These are phyloP conservation scores for Hirschioporus abietinus DNA, from an alignment of 768 basidiomycete genomes.

Conservation along the genomic window DNA sequence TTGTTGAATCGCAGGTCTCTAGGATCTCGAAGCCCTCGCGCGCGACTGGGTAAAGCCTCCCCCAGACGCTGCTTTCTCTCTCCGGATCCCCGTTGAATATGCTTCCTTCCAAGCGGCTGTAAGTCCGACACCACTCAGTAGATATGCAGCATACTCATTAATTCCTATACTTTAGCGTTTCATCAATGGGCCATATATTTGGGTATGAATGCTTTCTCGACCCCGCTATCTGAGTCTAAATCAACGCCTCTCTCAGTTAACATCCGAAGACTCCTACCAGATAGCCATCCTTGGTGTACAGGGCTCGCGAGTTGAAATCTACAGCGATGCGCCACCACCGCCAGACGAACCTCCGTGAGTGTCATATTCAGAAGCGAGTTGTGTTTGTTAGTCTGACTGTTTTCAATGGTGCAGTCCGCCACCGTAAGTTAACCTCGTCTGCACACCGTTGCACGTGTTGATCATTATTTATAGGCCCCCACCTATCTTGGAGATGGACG, in stretches of 20 bases:
- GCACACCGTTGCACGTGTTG: constrained; percentile 8
- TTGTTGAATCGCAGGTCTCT: constrained; percentile 11
- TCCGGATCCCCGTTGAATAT: constrained; percentile 84
- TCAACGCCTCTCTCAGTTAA: constrained; percentile 43
- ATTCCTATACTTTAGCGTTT: constrained; percentile 48
- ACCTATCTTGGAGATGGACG: constrained; percentile 83
- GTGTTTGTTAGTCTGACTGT: background rate
- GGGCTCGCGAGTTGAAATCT: constrained; percentile 80
- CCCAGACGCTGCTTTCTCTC: constrained; percentile 65
- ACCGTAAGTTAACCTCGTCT: constrained; percentile 33
- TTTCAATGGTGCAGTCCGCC: constrained; percentile 33
- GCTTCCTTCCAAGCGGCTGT: constrained; percentile 82
- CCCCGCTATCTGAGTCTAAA: constrained; percentile 12
- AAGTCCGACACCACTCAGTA: constrained; percentile 23
- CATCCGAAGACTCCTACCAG: constrained; percentile 83
- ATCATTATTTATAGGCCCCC: constrained; percentile 36
- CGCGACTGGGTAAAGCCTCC: constrained; percentile 86
- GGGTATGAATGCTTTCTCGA: constrained; percentile 37
- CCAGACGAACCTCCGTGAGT: constrained; percentile 81
- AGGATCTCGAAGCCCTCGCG: constrained; percentile 80
- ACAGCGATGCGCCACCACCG: constrained; percentile 79
- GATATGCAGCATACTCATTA: constrained; percentile 10
- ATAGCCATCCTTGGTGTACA: constrained; percentile 82
- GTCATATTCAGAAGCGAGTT: background rate
- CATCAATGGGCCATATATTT: constrained; percentile 79